Conservation (phyloP, 768 basidiomycete genomes). For the Paxillus rubicundulus region DNA sequence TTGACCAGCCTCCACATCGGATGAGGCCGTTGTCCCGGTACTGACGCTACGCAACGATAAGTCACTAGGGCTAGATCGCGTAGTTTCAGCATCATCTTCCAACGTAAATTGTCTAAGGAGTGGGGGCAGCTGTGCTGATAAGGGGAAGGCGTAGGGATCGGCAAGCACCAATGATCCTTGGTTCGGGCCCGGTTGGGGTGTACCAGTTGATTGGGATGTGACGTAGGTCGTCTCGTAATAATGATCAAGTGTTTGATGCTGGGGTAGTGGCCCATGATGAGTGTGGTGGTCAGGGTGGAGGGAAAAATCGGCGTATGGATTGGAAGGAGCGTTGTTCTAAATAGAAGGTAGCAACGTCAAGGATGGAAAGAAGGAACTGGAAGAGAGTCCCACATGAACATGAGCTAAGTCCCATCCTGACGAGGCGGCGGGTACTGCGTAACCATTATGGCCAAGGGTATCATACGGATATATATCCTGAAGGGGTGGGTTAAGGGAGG, state of each 20-base stretch:
- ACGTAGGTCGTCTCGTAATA: not conserved
- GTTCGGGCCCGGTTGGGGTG: not conserved
- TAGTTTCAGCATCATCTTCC: not conserved
- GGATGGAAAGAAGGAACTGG: not conserved
- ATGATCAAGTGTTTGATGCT: not conserved
- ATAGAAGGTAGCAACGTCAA: not conserved
- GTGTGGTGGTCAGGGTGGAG: not conserved
- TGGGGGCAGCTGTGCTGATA: not conserved
- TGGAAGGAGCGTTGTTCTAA: constrained; percentile 8
- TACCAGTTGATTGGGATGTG: not conserved
- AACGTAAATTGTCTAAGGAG: not conserved
- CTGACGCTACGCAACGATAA: not conserved
- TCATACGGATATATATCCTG: too few relatives aligned
- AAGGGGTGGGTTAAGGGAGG: not conserved
- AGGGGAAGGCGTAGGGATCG: not conserved
- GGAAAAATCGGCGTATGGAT: not conserved
- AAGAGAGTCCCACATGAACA: constrained; percentile 3
- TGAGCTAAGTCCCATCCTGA: constrained; percentile 4
- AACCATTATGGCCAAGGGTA: not conserved
- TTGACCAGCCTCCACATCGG: not conserved
- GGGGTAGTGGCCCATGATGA: not conserved
- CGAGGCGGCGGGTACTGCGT: not conserved
- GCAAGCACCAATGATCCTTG: not conserved
- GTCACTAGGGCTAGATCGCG: not conserved
- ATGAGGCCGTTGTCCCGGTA: constrained; percentile 9